These are phyloP conservation scores for Gynostemma pentaphyllum DNA, from an alignment of 306 rosid genomes.

Conservation along the genomic window DNA sequence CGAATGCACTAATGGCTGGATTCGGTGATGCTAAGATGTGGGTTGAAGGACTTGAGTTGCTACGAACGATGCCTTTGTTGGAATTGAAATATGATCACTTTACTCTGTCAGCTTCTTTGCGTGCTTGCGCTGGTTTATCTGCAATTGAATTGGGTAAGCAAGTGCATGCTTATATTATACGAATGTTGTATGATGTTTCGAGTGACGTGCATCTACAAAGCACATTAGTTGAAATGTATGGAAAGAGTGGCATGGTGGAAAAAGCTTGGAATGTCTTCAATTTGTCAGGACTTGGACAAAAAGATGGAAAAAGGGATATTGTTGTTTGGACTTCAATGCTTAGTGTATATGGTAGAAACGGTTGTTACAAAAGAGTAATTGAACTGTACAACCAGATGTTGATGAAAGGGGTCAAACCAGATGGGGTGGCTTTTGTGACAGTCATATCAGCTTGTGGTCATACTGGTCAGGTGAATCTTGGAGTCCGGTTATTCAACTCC, in stretches of 20 bases:
- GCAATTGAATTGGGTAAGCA: slow-evolving; percentile 53
- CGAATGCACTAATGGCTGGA: slow-evolving; percentile 56
- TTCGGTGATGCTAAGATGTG: slow-evolving; percentile 52
- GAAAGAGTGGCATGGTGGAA: slow-evolving; percentile 53
- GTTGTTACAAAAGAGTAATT: slow-evolving; percentile 38
- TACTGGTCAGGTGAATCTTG: slow-evolving; percentile 57
- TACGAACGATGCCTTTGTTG: slow-evolving; percentile 43
- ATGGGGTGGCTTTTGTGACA: slow-evolving; percentile 51
- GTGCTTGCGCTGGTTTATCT: slow-evolving; percentile 54
- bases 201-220: slow-evolving; percentile 53
- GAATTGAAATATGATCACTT: slow-evolving; percentile 49
- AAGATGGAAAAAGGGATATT: slow-evolving; percentile 38
- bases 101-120: slow-evolving; percentile 52
- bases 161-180: slow-evolving; percentile 45
- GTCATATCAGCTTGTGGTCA: slow-evolving; percentile 64
- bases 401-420: slow-evolving; percentile 51
- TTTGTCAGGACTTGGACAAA: slow-evolving; percentile 31
- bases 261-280: slow-evolving; percentile 49
- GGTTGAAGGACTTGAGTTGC: slow-evolving; percentile 38
- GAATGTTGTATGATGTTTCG: slow-evolving; percentile 19
- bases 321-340: slow-evolving; percentile 74
- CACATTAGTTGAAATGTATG: slow-evolving; percentile 69
- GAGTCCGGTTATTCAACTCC: slow-evolving; percentile 55
- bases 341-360: slow-evolving; percentile 60
- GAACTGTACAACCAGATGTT: slow-evolving; percentile 47